Evolutionary conservation across 768 basidiomycete genomes (phyloP).

Genomic region (Clathrus columnatus): DNA sequence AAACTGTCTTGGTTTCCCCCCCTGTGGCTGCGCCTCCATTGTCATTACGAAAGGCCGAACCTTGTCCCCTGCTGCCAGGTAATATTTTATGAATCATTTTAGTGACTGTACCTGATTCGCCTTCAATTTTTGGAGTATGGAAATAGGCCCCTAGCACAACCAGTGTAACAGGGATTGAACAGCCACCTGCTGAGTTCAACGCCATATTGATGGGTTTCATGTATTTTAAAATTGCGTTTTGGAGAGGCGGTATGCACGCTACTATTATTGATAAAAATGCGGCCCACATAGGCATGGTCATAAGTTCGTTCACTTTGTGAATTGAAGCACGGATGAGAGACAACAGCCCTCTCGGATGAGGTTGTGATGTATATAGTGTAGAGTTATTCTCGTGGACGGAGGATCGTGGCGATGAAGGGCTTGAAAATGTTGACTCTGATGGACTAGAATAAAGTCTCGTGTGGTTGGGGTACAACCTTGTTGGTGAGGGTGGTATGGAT

Average conservation of each 20-base stretch:
- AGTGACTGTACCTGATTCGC: constrained; percentile 11
- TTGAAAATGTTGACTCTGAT: neutral
- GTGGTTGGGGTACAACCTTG: neutral
- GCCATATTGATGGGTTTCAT: constrained; percentile 63
- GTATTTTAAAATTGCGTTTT: constrained; percentile 56
- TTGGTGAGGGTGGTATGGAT: neutral
- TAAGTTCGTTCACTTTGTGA: constrained; percentile 52
- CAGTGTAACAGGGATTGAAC: constrained; percentile 81
- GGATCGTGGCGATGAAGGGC: constrained; percentile 8
- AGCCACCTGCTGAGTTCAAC: constrained; percentile 57
- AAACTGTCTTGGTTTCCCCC: constrained; percentile 76
- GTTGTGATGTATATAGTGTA: neutral
- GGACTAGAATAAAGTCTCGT: too few species aligned
- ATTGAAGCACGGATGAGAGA: constrained; percentile 24
- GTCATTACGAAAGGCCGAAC: constrained; percentile 7
- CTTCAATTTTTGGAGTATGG: constrained; percentile 31
- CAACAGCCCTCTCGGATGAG: constrained; percentile 18
- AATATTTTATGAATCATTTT: constrained; percentile 12
- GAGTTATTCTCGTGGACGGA: neutral
- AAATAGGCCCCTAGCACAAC: constrained; percentile 93
- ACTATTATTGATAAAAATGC: constrained; percentile 67
- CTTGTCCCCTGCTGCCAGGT: neutral
- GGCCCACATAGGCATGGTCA: constrained; percentile 86
- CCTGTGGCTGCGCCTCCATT: constrained; percentile 22
- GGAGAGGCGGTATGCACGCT: constrained; percentile 67